These are phyloP conservation scores for Aspergillus tamarii DNA, from an alignment of 2,329 filamentous ascomycete genomes.

Conservation along the genomic window DNA sequence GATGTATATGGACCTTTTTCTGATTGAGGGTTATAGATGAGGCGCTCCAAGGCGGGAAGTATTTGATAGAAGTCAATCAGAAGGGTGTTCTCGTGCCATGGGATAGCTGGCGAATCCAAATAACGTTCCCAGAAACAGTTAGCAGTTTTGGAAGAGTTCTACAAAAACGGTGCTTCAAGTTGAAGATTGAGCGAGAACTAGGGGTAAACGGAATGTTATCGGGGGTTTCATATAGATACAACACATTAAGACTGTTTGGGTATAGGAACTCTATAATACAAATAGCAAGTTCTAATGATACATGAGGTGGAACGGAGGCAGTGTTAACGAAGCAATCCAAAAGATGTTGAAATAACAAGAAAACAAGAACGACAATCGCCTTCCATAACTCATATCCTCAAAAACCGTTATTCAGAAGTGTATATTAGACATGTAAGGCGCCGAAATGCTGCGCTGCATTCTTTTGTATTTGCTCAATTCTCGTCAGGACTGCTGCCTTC, in stretches of 20 bases:
- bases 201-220: background rate
- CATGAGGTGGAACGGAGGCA: background rate
- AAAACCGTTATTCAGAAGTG: background rate
- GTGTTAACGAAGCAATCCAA: background rate
- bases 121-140: no score
- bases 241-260: background rate
- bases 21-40: no score
- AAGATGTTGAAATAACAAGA: background rate
- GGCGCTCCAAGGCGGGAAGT: no score
- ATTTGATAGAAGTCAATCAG: no score
- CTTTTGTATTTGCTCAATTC: constrained; percentile 39
- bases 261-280: background rate
- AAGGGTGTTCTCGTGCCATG: no score
- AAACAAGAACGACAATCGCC: background rate
- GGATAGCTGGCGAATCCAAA: no score
- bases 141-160: background rate
- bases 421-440: background rate
- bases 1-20: no score
- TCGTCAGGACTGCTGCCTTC: constrained; percentile 46
- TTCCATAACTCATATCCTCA: no score
- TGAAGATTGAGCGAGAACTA: background rate
- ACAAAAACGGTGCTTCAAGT: background rate
- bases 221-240: background rate
- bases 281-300: background rate
- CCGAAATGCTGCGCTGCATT: constrained; percentile 3